Conservation (phyloP, 192 early-diverging fungal species). For the Umbelopsis sp. region DNA sequence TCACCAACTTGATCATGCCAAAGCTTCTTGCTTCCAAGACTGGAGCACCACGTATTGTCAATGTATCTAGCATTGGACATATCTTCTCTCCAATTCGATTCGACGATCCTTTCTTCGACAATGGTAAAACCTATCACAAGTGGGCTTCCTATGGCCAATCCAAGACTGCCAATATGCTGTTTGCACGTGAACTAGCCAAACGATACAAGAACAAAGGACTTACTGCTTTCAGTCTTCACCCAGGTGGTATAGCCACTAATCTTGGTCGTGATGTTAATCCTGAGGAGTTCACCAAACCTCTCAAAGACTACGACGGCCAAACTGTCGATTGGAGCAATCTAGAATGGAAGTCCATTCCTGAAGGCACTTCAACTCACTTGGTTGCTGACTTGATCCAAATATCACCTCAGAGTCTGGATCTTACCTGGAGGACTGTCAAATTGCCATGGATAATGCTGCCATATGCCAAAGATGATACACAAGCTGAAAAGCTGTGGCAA, state of each 20-base stretch:
- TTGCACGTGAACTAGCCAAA: constrained; percentile 28
- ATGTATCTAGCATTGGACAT: neutral
- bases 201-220: neutral
- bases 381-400: neutral
- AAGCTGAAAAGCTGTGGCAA: neutral
- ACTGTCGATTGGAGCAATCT: neutral
- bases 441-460: neutral
- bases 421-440: neutral
- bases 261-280: neutral
- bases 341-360: neutral
- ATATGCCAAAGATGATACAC: neutral
- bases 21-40: neutral
- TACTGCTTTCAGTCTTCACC: constrained; percentile 4
- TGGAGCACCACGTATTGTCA: constrained; percentile 12
- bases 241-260: constrained; percentile 5
- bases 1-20: constrained; percentile 20
- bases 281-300: neutral
- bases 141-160: neutral
- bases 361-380: neutral
- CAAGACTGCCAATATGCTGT: constrained; percentile 58
- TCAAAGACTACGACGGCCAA: neutral
- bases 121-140: neutral
- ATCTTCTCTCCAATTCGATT: neutral
- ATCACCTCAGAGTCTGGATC: neutral
- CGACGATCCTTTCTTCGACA: neutral